Conservation (phyloP, 2,329 filamentous ascomycete genomes). For the Botrytis elliptica region DNA sequence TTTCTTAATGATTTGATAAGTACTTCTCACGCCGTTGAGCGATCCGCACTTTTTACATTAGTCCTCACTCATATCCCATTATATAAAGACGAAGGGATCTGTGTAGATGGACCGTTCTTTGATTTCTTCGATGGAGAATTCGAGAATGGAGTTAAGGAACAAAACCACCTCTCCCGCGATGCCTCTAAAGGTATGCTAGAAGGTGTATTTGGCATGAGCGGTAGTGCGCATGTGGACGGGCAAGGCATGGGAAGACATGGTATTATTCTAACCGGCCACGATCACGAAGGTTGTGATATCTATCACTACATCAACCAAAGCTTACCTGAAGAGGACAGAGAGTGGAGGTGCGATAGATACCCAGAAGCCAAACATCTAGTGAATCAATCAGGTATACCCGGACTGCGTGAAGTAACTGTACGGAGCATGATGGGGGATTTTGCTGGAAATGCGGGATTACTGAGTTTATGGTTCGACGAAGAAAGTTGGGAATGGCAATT, state of each 20-base stretch:
- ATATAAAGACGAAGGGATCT: constrained; percentile 78
- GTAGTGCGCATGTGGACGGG: constrained; percentile 56
- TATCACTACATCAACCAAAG: constrained; percentile 76
- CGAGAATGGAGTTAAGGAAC: constrained; percentile 76
- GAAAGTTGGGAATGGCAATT: constrained; percentile 73
- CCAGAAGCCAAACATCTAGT: constrained; percentile 44
- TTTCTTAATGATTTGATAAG: constrained; percentile 72
- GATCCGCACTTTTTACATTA: constrained; percentile 69
- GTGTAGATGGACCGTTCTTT: constrained; percentile 81
- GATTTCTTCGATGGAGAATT: constrained; percentile 68
- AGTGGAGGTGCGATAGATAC: constrained; percentile 48
- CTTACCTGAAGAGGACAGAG: constrained; percentile 24
- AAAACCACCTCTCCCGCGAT: constrained; percentile 80
- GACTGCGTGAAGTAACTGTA: constrained; percentile 85
- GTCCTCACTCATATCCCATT: constrained; percentile 90
- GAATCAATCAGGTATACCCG: constrained; percentile 50
- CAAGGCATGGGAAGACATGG: constrained; percentile 68
- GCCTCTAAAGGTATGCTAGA: constrained; percentile 76
- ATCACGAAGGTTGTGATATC: constrained; percentile 91
- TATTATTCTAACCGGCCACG: constrained; percentile 86
- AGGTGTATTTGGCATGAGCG: constrained; percentile 77
- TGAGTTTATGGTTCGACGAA: constrained; percentile 87
- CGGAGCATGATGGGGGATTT: constrained; percentile 98
- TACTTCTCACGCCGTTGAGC: constrained; percentile 59
- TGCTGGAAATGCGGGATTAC: constrained; percentile 83